Conservation (phyloP, 495 filamentous ascomycete genomes). For the Cladorrhinum samala region DNA sequence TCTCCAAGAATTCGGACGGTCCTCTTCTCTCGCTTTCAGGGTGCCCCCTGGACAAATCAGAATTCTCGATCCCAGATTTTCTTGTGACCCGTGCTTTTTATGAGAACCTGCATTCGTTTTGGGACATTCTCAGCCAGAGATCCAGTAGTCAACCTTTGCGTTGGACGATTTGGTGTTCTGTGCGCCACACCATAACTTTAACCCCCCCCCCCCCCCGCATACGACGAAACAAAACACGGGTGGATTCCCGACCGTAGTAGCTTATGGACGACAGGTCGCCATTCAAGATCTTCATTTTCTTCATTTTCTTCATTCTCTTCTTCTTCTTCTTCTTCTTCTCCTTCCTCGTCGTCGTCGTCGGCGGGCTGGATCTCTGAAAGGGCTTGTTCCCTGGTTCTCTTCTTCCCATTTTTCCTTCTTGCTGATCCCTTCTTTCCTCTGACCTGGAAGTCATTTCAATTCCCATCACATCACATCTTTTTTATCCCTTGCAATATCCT, state of each 20-base stretch:
- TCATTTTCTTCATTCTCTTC: too few relatives aligned
- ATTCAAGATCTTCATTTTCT: background rate
- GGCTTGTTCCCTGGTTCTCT: background rate
- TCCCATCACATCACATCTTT: background rate
- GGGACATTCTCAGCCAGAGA: too few relatives aligned
- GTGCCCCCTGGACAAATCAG: too few relatives aligned
- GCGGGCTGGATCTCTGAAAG: background rate
- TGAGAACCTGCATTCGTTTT: too few relatives aligned
- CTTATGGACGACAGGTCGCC: background rate
- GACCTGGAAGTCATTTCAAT: background rate
- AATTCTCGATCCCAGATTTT: too few relatives aligned
- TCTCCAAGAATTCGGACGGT: too few relatives aligned
- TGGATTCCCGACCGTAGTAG: background rate
- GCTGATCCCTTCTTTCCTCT: background rate
- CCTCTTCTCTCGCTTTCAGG: too few relatives aligned
- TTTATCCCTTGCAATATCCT: background rate
- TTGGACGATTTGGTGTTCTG: background rate
- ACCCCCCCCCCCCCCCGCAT: background rate
- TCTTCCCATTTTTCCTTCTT: too few relatives aligned
- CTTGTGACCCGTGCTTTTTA: too few relatives aligned
- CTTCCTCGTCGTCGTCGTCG: background rate
- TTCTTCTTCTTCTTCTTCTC: background rate
- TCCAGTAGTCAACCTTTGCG: too few relatives aligned
- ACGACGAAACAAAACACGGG: constrained; percentile 15
- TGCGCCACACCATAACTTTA: background rate